These are phyloP conservation scores for Taphrina sp. DNA, from an alignment of 1,139 yeast genomes.

Conservation along the genomic window DNA sequence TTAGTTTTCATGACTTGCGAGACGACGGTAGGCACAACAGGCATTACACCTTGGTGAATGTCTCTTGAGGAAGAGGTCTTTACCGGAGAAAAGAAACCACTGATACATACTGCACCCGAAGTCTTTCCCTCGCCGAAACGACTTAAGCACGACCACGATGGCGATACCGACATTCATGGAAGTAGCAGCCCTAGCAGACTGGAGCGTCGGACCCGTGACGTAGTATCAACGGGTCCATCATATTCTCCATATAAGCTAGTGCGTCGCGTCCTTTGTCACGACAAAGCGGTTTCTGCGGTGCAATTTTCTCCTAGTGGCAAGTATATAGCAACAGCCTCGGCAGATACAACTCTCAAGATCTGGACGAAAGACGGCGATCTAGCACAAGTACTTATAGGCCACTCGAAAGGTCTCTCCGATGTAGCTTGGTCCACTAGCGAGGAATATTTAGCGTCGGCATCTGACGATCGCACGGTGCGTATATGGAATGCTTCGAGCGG, in stretches of 20 bases:
- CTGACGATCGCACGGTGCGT: slow-evolving; percentile 80
- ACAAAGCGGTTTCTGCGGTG: slow-evolving; percentile 48
- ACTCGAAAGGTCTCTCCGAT: slow-evolving; percentile 66
- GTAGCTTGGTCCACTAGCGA: slow-evolving; percentile 75
- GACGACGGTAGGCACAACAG: no score
- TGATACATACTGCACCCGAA: no score
- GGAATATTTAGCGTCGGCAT: slow-evolving; percentile 72
- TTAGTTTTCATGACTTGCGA: no score
- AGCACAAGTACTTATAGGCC: slow-evolving; percentile 55
- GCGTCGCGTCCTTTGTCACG: slow-evolving; percentile 39
- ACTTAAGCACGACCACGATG: no score
- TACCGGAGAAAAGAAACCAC: no score
- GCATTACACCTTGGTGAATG: no score
- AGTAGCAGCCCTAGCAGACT: no score
- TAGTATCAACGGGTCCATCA: no score
- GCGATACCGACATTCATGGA: no score
- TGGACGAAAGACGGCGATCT: slow-evolving; percentile 47
- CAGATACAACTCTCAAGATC: slow-evolving; percentile 50
- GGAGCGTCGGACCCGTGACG: no score
- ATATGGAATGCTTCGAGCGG: slow-evolving; percentile 63
- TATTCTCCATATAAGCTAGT: slow-evolving; percentile 27
- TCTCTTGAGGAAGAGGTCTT: no score
- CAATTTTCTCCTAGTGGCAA: slow-evolving; percentile 67
- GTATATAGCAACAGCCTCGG: slow-evolving; percentile 53
- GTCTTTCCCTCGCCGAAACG: no score